phyloP scores from a whole-genome alignment of 2,329 filamentous ascomycete genomes.

The Paracamarosporium sp. region DNA sequence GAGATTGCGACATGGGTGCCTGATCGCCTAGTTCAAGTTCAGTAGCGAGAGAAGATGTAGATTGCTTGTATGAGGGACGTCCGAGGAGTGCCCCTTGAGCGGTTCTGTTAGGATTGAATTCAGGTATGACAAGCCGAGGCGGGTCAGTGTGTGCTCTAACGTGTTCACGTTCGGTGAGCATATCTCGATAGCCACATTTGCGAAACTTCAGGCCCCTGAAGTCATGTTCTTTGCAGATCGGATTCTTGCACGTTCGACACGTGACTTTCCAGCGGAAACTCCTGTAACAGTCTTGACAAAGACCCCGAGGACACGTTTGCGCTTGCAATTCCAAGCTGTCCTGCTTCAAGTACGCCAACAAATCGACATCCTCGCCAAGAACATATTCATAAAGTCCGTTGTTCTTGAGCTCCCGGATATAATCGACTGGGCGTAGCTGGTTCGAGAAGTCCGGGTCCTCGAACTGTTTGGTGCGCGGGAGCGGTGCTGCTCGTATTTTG shows the following conservation, averaged over 20 bases:
- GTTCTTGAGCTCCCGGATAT: conserved; percentile 49
- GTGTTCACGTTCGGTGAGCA: conserved; percentile 56
- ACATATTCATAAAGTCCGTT: conserved; percentile 50
- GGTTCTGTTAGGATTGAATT: conserved; percentile 42
- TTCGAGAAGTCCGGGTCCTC: conserved; percentile 62
- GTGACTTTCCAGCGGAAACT: conserved; percentile 67
- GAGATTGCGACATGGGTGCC: conserved; percentile 43
- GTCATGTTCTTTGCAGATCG: conserved; percentile 66
- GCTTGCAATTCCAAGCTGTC: conserved; percentile 52
- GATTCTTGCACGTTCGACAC: conserved; percentile 63
- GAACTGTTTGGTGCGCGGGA: conserved; percentile 61
- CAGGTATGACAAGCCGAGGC: conserved; percentile 43
- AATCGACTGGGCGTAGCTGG: conserved; percentile 56
- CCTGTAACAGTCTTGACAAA: conserved; percentile 65
- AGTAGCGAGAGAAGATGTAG: conserved; percentile 29
- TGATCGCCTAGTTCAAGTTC: conserved; percentile 34
- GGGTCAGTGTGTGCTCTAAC: conserved; percentile 43
- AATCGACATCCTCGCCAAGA: conserved; percentile 48
- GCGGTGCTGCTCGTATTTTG: conserved; percentile 62
- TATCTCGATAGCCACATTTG: conserved; percentile 64
- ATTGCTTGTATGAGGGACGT: conserved; percentile 22
- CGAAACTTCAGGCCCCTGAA: conserved; percentile 62
- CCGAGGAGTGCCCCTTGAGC: conserved; percentile 33
- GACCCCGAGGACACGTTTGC: conserved; percentile 60
- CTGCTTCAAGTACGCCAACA: conserved; percentile 48